phyloP scores from a whole-genome alignment of 495 filamentous ascomycete genomes.

The Tuber borchii region DNA sequence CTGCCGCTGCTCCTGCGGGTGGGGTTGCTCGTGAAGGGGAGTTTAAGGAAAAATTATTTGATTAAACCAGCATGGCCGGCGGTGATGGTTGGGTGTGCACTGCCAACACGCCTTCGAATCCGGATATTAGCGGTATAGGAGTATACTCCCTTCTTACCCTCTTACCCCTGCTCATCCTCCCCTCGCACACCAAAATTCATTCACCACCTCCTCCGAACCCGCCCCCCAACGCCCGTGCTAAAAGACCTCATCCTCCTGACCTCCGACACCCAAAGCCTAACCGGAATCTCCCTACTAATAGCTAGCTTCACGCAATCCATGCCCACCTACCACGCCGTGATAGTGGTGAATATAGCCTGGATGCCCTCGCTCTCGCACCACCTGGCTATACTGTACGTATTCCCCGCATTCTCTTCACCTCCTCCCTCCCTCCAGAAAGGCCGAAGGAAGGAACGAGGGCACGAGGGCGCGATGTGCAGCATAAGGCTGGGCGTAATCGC shows the following conservation, averaged over 20 bases:
- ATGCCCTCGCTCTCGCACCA: conserved; percentile 27
- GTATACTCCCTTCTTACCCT: conserved; percentile 6
- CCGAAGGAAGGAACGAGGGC: background rate
- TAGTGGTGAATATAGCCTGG: conserved; percentile 25
- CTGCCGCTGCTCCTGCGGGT: background rate
- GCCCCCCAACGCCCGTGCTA: conserved; percentile 9
- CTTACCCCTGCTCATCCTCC: background rate
- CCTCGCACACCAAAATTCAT: conserved; percentile 10
- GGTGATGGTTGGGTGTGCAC: conserved; percentile 14
- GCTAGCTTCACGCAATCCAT: conserved; percentile 15
- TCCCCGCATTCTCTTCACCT: background rate
- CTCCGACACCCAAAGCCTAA: conserved; percentile 10
- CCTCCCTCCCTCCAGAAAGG: background rate
- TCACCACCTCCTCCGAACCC: conserved; percentile 4
- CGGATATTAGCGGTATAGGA: conserved; percentile 29
- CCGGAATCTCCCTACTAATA: conserved; percentile 10
- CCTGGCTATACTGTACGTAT: conserved; percentile 18
- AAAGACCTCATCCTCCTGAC: conserved; percentile 11
- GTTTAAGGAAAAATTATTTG: background rate
- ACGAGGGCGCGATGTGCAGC: background rate
- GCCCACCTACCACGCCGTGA: conserved; percentile 19
- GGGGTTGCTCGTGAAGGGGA: background rate
- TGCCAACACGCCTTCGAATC: conserved; percentile 23
- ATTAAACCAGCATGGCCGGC: background rate
- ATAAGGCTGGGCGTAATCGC: conserved; percentile 9